Percentiles rank a stretch among this genome's conserved stretches.
Conservation (phyloP, 768 basidiomycete species). For the Boletellus sp. region DNA sequence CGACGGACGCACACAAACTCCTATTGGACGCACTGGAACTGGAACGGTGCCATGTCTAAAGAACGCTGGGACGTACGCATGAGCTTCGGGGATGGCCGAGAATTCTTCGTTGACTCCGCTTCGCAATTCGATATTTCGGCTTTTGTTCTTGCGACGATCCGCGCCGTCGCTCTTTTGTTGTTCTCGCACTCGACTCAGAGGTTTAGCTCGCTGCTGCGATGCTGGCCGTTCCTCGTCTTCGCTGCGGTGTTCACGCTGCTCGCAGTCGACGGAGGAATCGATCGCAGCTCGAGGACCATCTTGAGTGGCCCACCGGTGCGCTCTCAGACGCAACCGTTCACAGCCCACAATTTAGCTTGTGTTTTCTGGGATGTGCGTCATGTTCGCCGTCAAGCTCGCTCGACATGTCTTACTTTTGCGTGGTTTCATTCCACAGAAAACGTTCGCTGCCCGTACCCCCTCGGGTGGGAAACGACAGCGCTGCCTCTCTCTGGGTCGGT, state of each 20-base stretch:
- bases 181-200: not conserved
- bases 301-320: not conserved
- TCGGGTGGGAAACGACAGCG: not conserved
- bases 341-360: not conserved
- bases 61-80: no score
- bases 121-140: not conserved
- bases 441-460: not conserved
- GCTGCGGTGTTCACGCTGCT: not conserved
- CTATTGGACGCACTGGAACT: no score
- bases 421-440: not conserved
- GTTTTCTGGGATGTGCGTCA: not conserved
- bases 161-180: not conserved
- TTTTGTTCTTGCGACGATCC: not conserved
- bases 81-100: no score
- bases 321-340: not conserved
- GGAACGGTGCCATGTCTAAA: no score
- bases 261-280: not conserved
- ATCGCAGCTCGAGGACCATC: not conserved
- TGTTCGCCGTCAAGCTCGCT: not conserved
- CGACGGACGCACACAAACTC: no score
- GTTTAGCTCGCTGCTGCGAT: not conserved
- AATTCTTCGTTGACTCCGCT: not conserved
- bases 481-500: not conserved
- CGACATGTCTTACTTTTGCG: not conserved
- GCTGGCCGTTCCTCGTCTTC: not conserved